These are phyloP conservation scores for Mimosa pudica DNA, from an alignment of 306 rosid genomes.

Conservation along the genomic window DNA sequence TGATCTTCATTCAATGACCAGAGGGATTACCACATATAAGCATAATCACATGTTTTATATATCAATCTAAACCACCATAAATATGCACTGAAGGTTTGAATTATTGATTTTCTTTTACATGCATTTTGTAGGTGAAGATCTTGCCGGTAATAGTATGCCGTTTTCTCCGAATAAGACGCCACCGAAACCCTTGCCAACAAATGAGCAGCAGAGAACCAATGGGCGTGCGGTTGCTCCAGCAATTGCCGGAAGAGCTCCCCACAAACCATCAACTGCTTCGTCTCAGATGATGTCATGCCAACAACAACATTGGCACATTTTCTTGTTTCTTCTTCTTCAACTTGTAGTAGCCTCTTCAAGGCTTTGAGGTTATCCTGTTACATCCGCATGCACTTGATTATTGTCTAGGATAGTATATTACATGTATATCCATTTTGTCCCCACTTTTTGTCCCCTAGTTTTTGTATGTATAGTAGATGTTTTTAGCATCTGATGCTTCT, in stretches of 20 bases:
- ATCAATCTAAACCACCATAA: background rate
- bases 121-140: slow-evolving; percentile 75
- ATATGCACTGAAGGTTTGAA: slow-evolving; percentile 13
- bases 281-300: slow-evolving; percentile 37
- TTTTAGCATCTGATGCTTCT: slow-evolving; percentile 45
- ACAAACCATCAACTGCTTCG: slow-evolving; percentile 74
- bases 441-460: slow-evolving; percentile 37
- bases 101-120: slow-evolving; percentile 16
- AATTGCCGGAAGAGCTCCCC: slow-evolving; percentile 87
- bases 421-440: slow-evolving; percentile 59
- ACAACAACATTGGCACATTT: slow-evolving; percentile 45
- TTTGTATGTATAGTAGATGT: slow-evolving; percentile 43
- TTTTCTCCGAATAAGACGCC: slow-evolving; percentile 57
- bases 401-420: slow-evolving; percentile 38
- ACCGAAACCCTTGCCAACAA: slow-evolving; percentile 72
- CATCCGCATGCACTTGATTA: slow-evolving; percentile 21
- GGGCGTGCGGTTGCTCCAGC: slow-evolving; percentile 85
- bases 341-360: slow-evolving; percentile 33
- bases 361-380: slow-evolving; percentile 27
- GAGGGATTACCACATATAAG: background rate
- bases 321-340: slow-evolving; percentile 44
- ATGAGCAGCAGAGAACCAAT: slow-evolving; percentile 72
- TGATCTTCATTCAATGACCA: no score
- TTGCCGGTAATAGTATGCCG: slow-evolving; percentile 61
- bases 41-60: background rate